Evolutionary conservation across 1,284 basidiomycete species (phyloP), one percentile per base, ranked within the genome.

Genomic region (Tilletia walkeri): DNA sequence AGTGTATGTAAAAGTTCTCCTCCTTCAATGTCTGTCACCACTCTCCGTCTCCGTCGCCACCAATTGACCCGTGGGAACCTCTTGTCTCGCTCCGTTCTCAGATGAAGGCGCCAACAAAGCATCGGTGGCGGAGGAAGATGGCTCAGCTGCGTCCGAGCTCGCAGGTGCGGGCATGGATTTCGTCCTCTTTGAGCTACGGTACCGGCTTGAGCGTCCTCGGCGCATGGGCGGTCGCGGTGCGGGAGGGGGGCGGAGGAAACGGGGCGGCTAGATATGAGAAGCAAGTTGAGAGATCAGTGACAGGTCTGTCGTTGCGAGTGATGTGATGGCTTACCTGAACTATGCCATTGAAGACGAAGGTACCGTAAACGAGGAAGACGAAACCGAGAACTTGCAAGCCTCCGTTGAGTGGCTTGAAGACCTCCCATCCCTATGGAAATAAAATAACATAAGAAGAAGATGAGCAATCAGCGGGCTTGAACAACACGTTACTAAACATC

Each of bases 301-400:
- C 2, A 30, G 30, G 1, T 10, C n/a, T 4, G 50, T n/a, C 50
- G 2, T 53, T 7, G 9, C 3, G 9, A 18, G 50, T 14, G 18
- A 6, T 53, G 50, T 49, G 48, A 12, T n/a, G 48, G 14, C 54
- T 56, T 3, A 56, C 54, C 54, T 39, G 67, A 9, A 81, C 73
- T 54, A 83, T 78, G 36, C 78, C 78, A 72, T 83, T 83, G 77
- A 83, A 83, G 47, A 82, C 61, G 75, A 80, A 81, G 9, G 81
- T 79, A 47, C 89, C 89, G 85, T 87, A 94, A 88, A 98, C 95
- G 72, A 99, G 88, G 68, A 98, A 85, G 9, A 87, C 89, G 84
- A 99, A 99, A 1, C 96, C 96, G 14, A 89, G 77, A 61, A 97
- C 88, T 84, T 99, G 96, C 20, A 98, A 84, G 68, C 94, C 84